Percentiles rank a stretch among this genome's conserved stretches.
phyloP scores from a whole-genome alignment of 2,329 filamentous ascomycete genomes.

The Elsinoe arachidis region DNA sequence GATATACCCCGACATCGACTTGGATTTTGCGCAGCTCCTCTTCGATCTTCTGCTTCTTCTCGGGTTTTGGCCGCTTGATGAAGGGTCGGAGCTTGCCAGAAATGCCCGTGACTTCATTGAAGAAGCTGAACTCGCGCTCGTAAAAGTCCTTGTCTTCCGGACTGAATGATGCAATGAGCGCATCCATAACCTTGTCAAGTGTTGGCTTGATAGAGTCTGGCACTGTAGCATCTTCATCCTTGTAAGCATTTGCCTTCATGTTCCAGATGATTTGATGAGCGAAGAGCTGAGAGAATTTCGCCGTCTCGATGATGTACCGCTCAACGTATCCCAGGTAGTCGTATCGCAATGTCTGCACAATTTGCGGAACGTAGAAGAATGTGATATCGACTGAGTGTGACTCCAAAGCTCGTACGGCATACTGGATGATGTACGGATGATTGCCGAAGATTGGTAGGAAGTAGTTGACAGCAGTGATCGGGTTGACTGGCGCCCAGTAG shows the following conservation, averaged over 20 bases:
- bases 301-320: conserved; percentile 92
- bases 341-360: conserved; percentile 89
- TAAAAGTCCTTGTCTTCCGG: conserved; percentile 74
- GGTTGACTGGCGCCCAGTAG: conserved; percentile 88
- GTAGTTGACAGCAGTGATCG: conserved; percentile 84
- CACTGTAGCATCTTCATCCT: conserved; percentile 86
- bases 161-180: conserved; percentile 76
- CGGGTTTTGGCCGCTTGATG: conserved; percentile 84
- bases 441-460: conserved; percentile 87
- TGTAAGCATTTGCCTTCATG: conserved; percentile 98
- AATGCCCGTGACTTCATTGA: conserved; percentile 89
- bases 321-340: conserved; percentile 91
- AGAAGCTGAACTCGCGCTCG: conserved; percentile 94
- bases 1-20: conserved; percentile 92
- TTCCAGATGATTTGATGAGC: conserved; percentile 99
- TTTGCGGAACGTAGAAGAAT: conserved; percentile 98
- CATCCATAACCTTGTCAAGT: conserved; percentile 79
- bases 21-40: conserved; percentile 96
- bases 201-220: conserved; percentile 90
- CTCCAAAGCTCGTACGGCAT: conserved; percentile 90
- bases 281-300: conserved; percentile 94
- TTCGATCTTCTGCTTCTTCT: conserved; percentile 99
- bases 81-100: conserved; percentile 92
- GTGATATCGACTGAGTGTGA: conserved; percentile 93
- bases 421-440: conserved; percentile 88